Evolutionary conservation across 1,284 basidiomycete genomes (phyloP).

Genomic region (Apiotrichum sp.): DNA sequence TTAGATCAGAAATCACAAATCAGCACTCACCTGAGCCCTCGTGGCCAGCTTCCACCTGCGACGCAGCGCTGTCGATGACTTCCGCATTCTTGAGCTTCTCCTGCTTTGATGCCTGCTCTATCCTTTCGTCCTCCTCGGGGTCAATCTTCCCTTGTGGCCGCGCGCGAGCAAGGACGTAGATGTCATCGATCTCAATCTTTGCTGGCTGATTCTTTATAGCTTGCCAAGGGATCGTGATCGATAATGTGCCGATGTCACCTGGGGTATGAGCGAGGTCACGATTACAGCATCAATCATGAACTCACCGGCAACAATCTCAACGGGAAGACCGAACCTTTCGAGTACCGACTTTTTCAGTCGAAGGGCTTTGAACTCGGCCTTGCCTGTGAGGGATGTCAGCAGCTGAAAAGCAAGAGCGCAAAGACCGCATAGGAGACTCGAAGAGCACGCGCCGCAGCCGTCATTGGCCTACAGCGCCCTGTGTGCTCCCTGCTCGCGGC

Average conservation of each 20-base stretch:
- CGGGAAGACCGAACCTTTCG: constrained; percentile 92
- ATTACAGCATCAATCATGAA: neutral
- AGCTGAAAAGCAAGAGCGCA: neutral
- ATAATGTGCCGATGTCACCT: constrained; percentile 90
- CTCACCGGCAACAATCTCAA: constrained; percentile 89
- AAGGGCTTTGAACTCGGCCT: constrained; percentile 73
- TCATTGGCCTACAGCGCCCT: too few species aligned
- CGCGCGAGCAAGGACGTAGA: constrained; percentile 66
- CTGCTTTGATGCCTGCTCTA: constrained; percentile 78
- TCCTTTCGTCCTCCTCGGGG: constrained; percentile 74
- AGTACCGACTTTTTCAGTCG: constrained; percentile 88
- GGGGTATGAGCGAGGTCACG: neutral
- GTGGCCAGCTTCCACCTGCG: constrained; percentile 48
- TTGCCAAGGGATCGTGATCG: constrained; percentile 90
- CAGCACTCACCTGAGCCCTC: constrained; percentile 26
- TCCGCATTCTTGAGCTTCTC: constrained; percentile 87
- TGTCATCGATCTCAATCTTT: constrained; percentile 86
- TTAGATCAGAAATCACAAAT: neutral
- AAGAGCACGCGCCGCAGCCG: too few species aligned
- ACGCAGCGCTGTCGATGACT: constrained; percentile 60
- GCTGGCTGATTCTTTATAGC: constrained; percentile 90
- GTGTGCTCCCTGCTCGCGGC: too few species aligned
- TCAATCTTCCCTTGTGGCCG: constrained; percentile 53
- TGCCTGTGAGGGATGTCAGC: constrained; percentile 53
- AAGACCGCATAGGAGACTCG: neutral